A percentile compares a stretch with the other conserved stretches of the same genome.
Evolutionary conservation across 345 rosid genomes (phyloP).

Genomic region (Cardamine occulta): DNA sequence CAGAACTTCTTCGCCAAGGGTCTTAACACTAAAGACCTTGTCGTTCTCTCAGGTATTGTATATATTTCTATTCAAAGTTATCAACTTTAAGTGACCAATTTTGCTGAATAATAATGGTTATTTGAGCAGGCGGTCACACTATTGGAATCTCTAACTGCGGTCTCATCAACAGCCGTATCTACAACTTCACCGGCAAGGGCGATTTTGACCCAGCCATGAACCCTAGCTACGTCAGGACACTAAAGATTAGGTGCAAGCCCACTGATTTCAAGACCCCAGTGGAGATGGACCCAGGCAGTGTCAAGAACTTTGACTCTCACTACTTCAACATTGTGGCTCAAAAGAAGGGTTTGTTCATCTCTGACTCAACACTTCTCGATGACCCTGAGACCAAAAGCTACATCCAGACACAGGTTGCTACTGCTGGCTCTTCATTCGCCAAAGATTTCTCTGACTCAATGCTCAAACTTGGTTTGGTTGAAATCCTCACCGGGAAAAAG

Average conservation of each 20-base stretch:
- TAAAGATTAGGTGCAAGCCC: slow-evolving; percentile 58
- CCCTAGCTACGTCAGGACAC: slow-evolving; percentile 44
- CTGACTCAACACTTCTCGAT: slow-evolving; percentile 67
- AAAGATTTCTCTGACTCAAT: slow-evolving; percentile 62
- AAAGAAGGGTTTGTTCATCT: slow-evolving; percentile 58
- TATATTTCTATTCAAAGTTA: not conserved
- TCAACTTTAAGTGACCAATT: not conserved
- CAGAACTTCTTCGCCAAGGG: slow-evolving; percentile 50
- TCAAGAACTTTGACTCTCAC: slow-evolving; percentile 51
- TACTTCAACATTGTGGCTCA: slow-evolving; percentile 53
- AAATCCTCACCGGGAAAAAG: slow-evolving; percentile 48
- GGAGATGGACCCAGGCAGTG: slow-evolving; percentile 75
- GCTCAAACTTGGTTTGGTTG: slow-evolving; percentile 59
- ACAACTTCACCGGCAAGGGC: slow-evolving; percentile 66
- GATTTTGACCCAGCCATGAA: slow-evolving; percentile 65
- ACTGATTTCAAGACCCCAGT: slow-evolving; percentile 40
- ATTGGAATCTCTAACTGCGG: slow-evolving; percentile 59
- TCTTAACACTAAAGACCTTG: slow-evolving; percentile 55
- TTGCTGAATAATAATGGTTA: not conserved
- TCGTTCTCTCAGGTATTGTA: slow-evolving; percentile 56
- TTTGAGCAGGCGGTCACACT: slow-evolving; percentile 60
- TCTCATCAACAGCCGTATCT: slow-evolving; percentile 45
- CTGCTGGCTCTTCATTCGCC: slow-evolving; percentile 45
- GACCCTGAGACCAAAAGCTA: slow-evolving; percentile 50
- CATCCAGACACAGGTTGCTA: slow-evolving; percentile 39